Percentiles rank a stretch among this genome's conserved stretches.
Conservation (phyloP, 805 yeast genomes). For the Wickerhamiella occidentalis region DNA sequence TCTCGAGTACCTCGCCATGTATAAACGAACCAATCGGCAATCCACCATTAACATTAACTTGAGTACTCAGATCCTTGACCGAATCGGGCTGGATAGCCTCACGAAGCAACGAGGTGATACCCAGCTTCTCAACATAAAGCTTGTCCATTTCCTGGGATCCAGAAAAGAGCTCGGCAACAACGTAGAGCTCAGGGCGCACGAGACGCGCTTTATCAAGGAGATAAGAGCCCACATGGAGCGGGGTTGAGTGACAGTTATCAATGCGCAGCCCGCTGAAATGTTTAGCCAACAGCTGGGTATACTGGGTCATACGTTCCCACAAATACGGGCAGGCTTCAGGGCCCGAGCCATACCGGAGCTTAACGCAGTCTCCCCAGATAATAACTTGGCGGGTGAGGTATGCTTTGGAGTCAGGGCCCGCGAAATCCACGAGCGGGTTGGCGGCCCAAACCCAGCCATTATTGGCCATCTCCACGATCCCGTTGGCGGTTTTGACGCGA, state of each 20-base stretch:
- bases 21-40: conserved; percentile 86
- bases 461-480: conserved; percentile 50
- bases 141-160: conserved; percentile 89
- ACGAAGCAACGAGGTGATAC: conserved; percentile 76
- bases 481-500: conserved; percentile 45
- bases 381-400: conserved; percentile 86
- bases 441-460: conserved; percentile 99
- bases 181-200: conserved; percentile 74
- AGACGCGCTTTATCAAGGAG: conserved; percentile 78
- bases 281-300: conserved; percentile 58
- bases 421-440: conserved; percentile 86
- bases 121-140: conserved; percentile 79
- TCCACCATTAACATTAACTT: conserved; percentile 89
- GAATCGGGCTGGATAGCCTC: conserved; percentile 97
- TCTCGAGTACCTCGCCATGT: conserved; percentile 52
- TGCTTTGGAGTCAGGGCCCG: conserved; percentile 63
- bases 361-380: conserved; percentile 96
- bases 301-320: conserved; percentile 79
- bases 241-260: conserved; percentile 94
- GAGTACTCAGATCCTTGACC: conserved; percentile 70
- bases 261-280: conserved; percentile 80
- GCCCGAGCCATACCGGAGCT: conserved; percentile 66
- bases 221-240: conserved; percentile 84
- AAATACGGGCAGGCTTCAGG: conserved; percentile 78
- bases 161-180: conserved; percentile 86